Evolutionary conservation across 345 rosid species (phyloP).

Genomic region (Stellera chamaejasme): DNA sequence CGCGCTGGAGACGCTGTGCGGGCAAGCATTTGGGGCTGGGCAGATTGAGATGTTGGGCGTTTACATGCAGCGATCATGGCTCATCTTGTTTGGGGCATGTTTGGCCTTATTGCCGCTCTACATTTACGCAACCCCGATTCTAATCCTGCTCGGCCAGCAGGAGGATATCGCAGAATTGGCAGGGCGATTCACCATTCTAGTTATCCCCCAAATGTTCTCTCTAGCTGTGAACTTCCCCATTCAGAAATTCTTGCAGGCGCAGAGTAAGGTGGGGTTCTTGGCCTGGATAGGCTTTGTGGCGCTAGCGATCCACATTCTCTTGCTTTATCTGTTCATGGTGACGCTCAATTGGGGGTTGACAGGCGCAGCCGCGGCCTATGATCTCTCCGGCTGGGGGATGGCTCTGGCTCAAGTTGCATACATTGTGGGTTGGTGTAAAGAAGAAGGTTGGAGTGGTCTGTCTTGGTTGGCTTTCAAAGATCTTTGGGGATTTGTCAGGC

Average conservation of each 20-base stretch:
- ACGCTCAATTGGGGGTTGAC: constrained; percentile 67
- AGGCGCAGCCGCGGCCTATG: constrained; percentile 81
- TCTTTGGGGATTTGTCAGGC: constrained; percentile 63
- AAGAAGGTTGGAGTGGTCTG: constrained; percentile 72
- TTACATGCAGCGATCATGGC: constrained; percentile 91
- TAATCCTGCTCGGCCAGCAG: constrained; percentile 64
- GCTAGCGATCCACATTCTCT: constrained; percentile 33
- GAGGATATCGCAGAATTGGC: constrained; percentile 63
- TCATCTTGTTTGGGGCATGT: constrained; percentile 62
- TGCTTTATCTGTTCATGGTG: constrained; percentile 44
- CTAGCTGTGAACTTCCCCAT: constrained; percentile 79
- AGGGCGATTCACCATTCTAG: constrained; percentile 55
- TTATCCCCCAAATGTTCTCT: constrained; percentile 90
- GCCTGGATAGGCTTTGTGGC: constrained; percentile 83
- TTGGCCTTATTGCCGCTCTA: constrained; percentile 62
- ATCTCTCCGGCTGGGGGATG: constrained; percentile 68
- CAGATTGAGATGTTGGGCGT: constrained; percentile 66
- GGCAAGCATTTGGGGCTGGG: constrained; percentile 97
- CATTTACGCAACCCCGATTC: constrained; percentile 63
- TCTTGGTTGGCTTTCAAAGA: constrained; percentile 88
- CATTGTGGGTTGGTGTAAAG: constrained; percentile 74
- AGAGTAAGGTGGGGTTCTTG: constrained; percentile 68
- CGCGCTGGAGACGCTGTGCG: constrained; percentile 87
- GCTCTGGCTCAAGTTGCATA: constrained; percentile 63
- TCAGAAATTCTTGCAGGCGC: constrained; percentile 83